Conservation (phyloP, 495 filamentous ascomycete genomes). For the Aspergillus ellipticus region DNA sequence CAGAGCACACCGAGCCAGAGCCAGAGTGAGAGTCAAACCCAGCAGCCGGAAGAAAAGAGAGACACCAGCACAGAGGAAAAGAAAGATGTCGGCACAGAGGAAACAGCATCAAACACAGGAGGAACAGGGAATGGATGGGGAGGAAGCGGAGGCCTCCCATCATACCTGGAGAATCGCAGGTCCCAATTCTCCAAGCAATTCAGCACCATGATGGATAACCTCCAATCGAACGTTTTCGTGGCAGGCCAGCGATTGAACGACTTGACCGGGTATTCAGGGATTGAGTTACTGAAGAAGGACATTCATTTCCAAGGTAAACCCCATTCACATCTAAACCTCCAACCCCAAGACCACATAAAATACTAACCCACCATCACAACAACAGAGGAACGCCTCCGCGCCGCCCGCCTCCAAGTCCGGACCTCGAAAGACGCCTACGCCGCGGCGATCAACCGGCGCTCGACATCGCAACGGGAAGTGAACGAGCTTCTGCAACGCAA, state of each 20-base stretch:
- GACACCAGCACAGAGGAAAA: neutral
- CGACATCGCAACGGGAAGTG: slow-evolving; percentile 89
- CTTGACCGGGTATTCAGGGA: slow-evolving; percentile 89
- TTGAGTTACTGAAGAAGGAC: slow-evolving; percentile 75
- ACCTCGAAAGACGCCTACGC: slow-evolving; percentile 72
- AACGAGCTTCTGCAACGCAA: slow-evolving; percentile 91
- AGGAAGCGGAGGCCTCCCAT: slow-evolving; percentile 57
- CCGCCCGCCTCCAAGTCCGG: slow-evolving; percentile 61
- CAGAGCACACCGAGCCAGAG: neutral
- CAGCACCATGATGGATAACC: slow-evolving; percentile 75
- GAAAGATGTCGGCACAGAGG: neutral
- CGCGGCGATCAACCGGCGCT: slow-evolving; percentile 70
- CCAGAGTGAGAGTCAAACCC: neutral
- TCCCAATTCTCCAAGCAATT: slow-evolving; percentile 71
- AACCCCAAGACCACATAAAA: neutral
- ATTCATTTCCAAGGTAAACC: slow-evolving; percentile 64
- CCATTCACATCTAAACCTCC: neutral
- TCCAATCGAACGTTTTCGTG: slow-evolving; percentile 78
- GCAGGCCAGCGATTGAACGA: slow-evolving; percentile 88
- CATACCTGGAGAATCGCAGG: slow-evolving; percentile 67
- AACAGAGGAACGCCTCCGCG: slow-evolving; percentile 59
- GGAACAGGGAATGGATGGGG: slow-evolving; percentile 7
- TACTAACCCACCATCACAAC: slow-evolving; percentile 1
- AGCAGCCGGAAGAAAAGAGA: neutral
- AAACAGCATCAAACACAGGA: slow-evolving; percentile 4